A percentile compares a stretch with the other conserved stretches of the same genome.
These are phyloP conservation scores for Diaporthe sp. DNA, from an alignment of 2,329 filamentous ascomycete species.

Conservation along the genomic window DNA sequence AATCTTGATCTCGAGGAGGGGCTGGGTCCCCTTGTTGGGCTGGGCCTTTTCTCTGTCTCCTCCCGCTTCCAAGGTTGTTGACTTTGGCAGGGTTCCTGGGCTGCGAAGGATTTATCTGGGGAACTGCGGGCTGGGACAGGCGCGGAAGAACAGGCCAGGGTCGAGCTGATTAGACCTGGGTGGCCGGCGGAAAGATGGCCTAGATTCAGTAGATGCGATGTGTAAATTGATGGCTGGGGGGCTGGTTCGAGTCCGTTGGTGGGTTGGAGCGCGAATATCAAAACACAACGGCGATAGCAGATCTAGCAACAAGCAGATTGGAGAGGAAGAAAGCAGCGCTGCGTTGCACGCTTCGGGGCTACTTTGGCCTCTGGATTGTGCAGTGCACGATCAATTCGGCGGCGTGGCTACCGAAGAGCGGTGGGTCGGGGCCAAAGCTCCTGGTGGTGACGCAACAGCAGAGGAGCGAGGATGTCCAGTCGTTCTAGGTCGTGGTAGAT, in stretches of 20 bases:
- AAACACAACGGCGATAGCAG: background rate
- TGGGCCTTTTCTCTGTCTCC: constrained; percentile 8
- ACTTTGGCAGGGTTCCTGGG: constrained; percentile 8
- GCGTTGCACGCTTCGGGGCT: background rate
- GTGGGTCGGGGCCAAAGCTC: constrained; percentile 31
- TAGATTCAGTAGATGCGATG: background rate
- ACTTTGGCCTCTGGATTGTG: background rate
- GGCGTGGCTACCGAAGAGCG: constrained; percentile 20
- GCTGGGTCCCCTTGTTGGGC: constrained; percentile 11
- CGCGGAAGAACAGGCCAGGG: constrained; percentile 8
- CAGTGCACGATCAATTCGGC: constrained; percentile 13
- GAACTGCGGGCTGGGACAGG: constrained; percentile 9
- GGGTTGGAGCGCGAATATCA: background rate
- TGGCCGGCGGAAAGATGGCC: background rate
- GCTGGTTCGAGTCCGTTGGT: background rate
- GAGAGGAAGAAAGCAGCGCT: background rate
- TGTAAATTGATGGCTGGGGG: constrained; percentile 21
- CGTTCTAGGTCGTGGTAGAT: background rate
- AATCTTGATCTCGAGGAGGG: constrained; percentile 19
- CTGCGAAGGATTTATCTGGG: constrained; percentile 28
- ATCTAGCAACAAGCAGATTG: background rate
- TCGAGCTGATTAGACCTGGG: constrained; percentile 16
- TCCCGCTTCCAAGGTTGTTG: constrained; percentile 30
- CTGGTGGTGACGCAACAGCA: constrained; percentile 21
- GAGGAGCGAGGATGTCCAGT: constrained; percentile 25